A percentile compares a stretch with the other conserved stretches of the same genome.
Evolutionary conservation across 345 rosid genomes (phyloP).

Genomic region (Corchorus olitorius): DNA sequence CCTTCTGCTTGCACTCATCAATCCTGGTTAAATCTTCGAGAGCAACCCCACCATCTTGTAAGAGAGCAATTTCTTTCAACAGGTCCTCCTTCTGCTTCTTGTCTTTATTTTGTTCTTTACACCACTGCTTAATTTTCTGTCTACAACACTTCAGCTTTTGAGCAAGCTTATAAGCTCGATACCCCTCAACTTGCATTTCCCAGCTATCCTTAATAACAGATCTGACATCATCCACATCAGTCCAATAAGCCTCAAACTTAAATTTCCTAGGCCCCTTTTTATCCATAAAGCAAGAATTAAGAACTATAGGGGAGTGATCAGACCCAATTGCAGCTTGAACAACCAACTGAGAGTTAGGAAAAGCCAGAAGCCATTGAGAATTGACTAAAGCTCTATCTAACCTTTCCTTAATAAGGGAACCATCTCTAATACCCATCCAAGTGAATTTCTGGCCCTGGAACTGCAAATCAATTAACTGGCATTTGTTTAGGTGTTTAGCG

Average conservation of each 20-base stretch:
- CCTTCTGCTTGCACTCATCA: too few relatives aligned
- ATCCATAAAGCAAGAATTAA: background rate
- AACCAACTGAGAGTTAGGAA: background rate
- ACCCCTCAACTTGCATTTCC: background rate
- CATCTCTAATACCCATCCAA: background rate
- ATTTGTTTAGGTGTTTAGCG: slow-evolving; percentile 40
- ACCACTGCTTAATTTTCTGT: background rate
- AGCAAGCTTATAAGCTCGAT: background rate
- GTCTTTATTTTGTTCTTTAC: too few relatives aligned
- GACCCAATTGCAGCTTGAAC: background rate
- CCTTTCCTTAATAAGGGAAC: background rate
- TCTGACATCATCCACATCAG: too few relatives aligned
- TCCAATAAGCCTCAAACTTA: background rate
- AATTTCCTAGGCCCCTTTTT: background rate
- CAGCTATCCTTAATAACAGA: background rate
- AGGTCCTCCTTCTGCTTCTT: too few relatives aligned
- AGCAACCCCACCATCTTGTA: too few relatives aligned
- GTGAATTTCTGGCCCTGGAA: background rate
- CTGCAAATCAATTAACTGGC: too few relatives aligned
- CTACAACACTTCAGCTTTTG: background rate
- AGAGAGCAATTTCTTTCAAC: too few relatives aligned
- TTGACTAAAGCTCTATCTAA: too few relatives aligned
- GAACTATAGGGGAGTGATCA: background rate
- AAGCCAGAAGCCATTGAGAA: background rate
- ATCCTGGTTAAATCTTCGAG: too few relatives aligned